phyloP scores from a whole-genome alignment of 2,329 filamentous ascomycete genomes.

The Lomentospora prolificans region DNA sequence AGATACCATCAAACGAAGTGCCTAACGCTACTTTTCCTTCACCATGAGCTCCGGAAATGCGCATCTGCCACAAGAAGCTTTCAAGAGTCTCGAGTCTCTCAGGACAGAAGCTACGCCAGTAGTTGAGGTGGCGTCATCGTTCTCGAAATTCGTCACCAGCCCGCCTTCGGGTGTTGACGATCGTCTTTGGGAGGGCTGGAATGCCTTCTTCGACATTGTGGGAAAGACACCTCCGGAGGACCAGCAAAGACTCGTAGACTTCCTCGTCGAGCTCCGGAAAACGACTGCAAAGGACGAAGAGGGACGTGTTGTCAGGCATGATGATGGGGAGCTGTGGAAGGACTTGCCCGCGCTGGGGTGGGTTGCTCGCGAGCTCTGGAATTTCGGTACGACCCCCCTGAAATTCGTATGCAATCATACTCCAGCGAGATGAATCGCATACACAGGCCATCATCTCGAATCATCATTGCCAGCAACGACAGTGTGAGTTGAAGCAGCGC shows the following conservation, averaged over 20 bases:
- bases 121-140: neutral
- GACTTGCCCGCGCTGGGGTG: slow-evolving; percentile 20
- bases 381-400: slow-evolving; percentile 15
- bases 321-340: slow-evolving; percentile 16
- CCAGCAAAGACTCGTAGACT: slow-evolving; percentile 16
- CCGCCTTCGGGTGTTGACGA: slow-evolving; percentile 2
- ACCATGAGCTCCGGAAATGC: too few relatives aligned
- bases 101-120: neutral
- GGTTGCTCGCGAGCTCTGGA: slow-evolving; percentile 17
- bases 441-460: neutral
- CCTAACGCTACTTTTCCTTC: too few relatives aligned
- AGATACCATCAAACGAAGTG: too few relatives aligned
- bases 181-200: slow-evolving; percentile 15
- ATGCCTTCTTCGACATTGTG: slow-evolving; percentile 15
- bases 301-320: slow-evolving; percentile 14
- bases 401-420: too few relatives aligned
- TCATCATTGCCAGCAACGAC: neutral
- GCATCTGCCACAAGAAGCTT: too few relatives aligned
- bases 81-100: neutral
- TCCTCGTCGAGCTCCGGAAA: slow-evolving; percentile 14
- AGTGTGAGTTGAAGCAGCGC: too few relatives aligned
- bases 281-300: slow-evolving; percentile 10
- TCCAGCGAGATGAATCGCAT: neutral
- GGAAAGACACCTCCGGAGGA: slow-evolving; percentile 13
- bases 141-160: neutral